Conservation (phyloP, 441 rosid genomes). For the Francoa sonchifolia region DNA sequence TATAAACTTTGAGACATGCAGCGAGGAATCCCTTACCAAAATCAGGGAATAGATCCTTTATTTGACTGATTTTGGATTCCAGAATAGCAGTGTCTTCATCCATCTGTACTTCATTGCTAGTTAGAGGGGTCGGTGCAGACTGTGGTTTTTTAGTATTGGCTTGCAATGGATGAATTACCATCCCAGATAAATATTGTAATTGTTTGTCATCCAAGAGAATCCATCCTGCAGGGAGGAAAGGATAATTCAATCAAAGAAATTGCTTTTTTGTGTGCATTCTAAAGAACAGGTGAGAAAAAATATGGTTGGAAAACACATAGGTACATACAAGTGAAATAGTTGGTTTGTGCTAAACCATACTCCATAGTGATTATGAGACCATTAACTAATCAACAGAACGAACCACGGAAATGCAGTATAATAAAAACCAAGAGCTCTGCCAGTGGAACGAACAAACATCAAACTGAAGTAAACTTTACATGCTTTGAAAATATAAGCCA, state of each 20-base stretch:
- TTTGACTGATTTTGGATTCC: slow-evolving; percentile 81
- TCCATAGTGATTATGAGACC: no score
- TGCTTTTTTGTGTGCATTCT: no score
- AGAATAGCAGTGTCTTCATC: slow-evolving; percentile 62
- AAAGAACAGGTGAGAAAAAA: no score
- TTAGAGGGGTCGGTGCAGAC: slow-evolving; percentile 18
- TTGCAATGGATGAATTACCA: slow-evolving; percentile 27
- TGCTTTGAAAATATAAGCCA: no score
- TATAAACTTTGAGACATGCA: slow-evolving; percentile 85
- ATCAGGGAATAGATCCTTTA: slow-evolving; percentile 88
- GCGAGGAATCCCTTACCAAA: slow-evolving; percentile 74
- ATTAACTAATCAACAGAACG: no score
- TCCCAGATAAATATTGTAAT: slow-evolving; percentile 64
- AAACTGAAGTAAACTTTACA: no score
- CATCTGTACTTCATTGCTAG: slow-evolving; percentile 26
- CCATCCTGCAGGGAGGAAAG: slow-evolving; percentile 54
- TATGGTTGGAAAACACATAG: no score
- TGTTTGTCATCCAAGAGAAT: slow-evolving; percentile 66
- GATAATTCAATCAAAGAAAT: no score
- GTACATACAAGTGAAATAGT: background rate
- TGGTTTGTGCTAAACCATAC: background rate
- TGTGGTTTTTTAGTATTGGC: slow-evolving; percentile 22
- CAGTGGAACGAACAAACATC: no score
- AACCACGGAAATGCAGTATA: no score
- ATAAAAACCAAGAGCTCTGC: no score